These are phyloP conservation scores for Helminthosporium solani DNA, from an alignment of 2,329 filamentous ascomycete genomes.

Conservation along the genomic window DNA sequence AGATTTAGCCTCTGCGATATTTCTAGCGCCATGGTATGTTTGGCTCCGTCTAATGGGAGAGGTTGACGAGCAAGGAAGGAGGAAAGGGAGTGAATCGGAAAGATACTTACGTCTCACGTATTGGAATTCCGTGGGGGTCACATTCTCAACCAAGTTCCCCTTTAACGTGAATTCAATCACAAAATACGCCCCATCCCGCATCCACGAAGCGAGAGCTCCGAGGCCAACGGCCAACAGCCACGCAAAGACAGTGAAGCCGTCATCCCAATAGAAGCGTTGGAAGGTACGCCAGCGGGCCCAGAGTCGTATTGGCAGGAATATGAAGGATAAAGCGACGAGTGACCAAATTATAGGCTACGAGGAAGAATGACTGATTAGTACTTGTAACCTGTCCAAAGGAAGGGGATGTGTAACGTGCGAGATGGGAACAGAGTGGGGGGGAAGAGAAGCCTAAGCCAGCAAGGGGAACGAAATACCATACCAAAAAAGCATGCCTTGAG, in stretches of 20 bases:
- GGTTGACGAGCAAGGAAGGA: background rate
- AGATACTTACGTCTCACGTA: background rate
- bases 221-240: slow-evolving; percentile 2
- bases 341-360: slow-evolving; percentile 3
- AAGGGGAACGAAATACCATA: background rate
- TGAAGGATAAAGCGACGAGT: slow-evolving; percentile 1
- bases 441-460: background rate
- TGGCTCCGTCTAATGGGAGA: background rate
- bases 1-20: no score
- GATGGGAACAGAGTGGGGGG: background rate
- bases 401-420: background rate
- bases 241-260: slow-evolving; percentile 1
- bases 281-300: slow-evolving; percentile 4
- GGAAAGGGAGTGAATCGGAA: background rate
- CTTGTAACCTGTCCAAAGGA: background rate
- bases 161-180: background rate
- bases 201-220: slow-evolving; percentile 1
- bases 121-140: background rate
- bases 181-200: background rate
- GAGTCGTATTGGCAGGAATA: slow-evolving; percentile 1
- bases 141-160: background rate
- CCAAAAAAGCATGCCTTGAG: slow-evolving; percentile 2
- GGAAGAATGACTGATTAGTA: background rate
- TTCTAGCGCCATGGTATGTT: no score
- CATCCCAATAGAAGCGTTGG: slow-evolving; percentile 3